Evolutionary conservation across 352 stramenopile species (phyloP), one percentile per base, ranked within the genome.

Genomic region (Phytophthora colocasiae): DNA sequence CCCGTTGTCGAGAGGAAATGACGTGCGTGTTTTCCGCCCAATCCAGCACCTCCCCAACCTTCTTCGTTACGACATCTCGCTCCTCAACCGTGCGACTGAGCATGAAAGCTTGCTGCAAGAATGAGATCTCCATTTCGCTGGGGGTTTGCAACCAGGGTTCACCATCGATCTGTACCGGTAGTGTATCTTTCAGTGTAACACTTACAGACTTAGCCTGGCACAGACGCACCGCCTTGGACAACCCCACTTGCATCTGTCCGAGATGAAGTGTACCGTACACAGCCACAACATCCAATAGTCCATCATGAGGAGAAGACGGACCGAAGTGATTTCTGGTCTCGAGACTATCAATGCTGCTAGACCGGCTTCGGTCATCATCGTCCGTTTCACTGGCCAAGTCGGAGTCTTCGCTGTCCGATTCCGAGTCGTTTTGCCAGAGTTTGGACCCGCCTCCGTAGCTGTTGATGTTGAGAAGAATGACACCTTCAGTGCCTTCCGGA

Each of bases 181-280:
- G 53, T 5, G 72, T 89, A 50, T 93, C 83, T 15, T 85, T 83
- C 45, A 93, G 41, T 0, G 62, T 69, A 38, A 95, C 65, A 41
- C 74, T 77, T 17, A 93, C 68, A 2, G 80, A 72, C 56, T 89
- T 91, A 11, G 80, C 80, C 44, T 95, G 87, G 34, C 87, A 92
- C 8, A 95, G 59, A 9, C 87, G 87, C 32, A 93, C 83, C 1
- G 87, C 87, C 53, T 91, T 91, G 27, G 85, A 93, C 14, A 95
- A 64, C 1, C 87, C 87, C 51, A 95, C 95, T 56, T 97, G 92
- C 75, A 98, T 97, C 71, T 98, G 94, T 9, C 96, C 96, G 3
- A 98, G 77, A 69, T 98, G 93, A 38, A 98, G 87, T 4, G 89
- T 95, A 50, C 94, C 93, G 49, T 97, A 96, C 50, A 98, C 87